Conservation (phyloP, 768 basidiomycete genomes). For the Kwoniella sp. region DNA sequence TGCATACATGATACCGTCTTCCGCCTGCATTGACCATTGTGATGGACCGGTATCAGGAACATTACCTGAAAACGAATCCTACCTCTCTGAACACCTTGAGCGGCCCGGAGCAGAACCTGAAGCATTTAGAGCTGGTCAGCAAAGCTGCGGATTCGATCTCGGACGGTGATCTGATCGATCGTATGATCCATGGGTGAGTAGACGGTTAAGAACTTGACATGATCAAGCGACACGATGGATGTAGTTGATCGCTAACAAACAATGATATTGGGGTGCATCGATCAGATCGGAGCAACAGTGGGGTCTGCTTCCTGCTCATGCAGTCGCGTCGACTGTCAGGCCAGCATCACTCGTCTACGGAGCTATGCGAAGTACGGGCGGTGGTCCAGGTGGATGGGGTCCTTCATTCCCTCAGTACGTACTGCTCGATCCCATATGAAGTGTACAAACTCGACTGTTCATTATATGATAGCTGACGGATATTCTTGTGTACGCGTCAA, state of each 20-base stretch:
- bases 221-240: too few species aligned
- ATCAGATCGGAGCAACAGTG: conserved; percentile 89
- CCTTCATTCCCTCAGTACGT: conserved; percentile 78
- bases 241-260: too few species aligned
- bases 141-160: conserved; percentile 89
- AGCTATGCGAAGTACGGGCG: conserved; percentile 20
- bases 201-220: too few species aligned
- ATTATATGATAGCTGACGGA: background rate
- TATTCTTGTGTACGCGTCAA: background rate
- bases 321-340: conserved; percentile 81
- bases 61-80: conserved; percentile 85
- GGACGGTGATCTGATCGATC: conserved; percentile 89
- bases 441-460: background rate
- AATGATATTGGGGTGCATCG: too few species aligned
- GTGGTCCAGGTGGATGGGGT: conserved; percentile 37
- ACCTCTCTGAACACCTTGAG: conserved; percentile 61
- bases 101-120: conserved; percentile 68
- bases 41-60: conserved; percentile 66
- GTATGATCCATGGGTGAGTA: conserved; percentile 85
- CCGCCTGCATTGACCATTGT: background rate
- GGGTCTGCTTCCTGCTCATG: conserved; percentile 91
- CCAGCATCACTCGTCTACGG: conserved; percentile 87
- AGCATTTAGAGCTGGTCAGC: conserved; percentile 77
- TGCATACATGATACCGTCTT: too few species aligned
- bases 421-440: background rate